phyloP scores from a whole-genome alignment of 2,329 filamentous ascomycete genomes.

The Tolypocladium sp. region DNA sequence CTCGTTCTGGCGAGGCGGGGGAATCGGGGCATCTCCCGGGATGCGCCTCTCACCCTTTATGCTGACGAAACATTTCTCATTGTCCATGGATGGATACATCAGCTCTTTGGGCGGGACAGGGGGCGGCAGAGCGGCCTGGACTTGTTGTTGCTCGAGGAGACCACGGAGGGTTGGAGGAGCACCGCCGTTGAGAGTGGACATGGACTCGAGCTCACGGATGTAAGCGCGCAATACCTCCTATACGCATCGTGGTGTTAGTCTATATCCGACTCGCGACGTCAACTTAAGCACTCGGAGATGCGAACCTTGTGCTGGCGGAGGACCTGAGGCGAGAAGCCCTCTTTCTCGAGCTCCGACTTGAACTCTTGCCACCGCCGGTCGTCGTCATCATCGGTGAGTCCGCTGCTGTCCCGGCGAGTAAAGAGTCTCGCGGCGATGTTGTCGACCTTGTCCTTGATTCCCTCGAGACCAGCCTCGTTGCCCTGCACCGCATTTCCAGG shows the following conservation, averaged over 20 bases:
- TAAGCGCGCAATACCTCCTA: constrained; percentile 53
- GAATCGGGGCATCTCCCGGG: constrained; percentile 21
- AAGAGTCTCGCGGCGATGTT: constrained; percentile 43
- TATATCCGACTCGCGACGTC: neutral
- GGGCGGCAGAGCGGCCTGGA: constrained; percentile 12
- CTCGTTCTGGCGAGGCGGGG: constrained; percentile 17
- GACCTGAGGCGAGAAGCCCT: constrained; percentile 48
- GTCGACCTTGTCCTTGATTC: constrained; percentile 53
- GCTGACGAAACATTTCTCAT: constrained; percentile 31
- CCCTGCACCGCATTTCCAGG: constrained; percentile 22
- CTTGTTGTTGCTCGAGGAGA: constrained; percentile 37
- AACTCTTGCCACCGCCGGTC: constrained; percentile 47
- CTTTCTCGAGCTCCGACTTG: constrained; percentile 45
- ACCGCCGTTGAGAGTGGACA: constrained; percentile 31
- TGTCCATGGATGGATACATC: constrained; percentile 21
- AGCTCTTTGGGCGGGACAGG: constrained; percentile 8
- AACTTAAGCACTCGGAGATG: neutral
- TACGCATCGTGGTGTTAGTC: neutral
- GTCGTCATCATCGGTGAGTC: constrained; percentile 34
- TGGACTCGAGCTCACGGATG: constrained; percentile 48
- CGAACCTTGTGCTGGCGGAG: constrained; percentile 48
- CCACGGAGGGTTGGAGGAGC: constrained; percentile 41
- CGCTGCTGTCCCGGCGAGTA: constrained; percentile 27
- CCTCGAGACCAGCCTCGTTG: constrained; percentile 35
- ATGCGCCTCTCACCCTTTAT: constrained; percentile 27